A percentile compares a stretch with the other conserved stretches of the same genome.
phyloP scores from a whole-genome alignment of 108 stramenopile genomes.

The Skeletonema marinoi region DNA sequence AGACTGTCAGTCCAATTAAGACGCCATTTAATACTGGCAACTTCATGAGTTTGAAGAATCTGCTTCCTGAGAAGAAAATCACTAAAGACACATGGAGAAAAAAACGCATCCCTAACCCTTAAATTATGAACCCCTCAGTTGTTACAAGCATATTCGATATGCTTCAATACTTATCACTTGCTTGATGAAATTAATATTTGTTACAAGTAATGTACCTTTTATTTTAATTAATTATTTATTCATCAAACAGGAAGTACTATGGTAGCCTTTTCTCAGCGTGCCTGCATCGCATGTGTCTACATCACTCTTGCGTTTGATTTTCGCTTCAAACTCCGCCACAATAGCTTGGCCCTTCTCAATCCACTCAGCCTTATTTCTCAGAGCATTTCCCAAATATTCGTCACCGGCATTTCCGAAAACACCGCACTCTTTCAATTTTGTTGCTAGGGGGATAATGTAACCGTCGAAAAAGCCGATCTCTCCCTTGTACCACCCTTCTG shows the following conservation, averaged over 20 bases:
- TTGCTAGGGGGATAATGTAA: conserved; percentile 40
- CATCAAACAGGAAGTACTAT: not conserved
- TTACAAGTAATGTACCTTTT: not conserved
- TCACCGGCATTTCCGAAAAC: conserved; percentile 36
- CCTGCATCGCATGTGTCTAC: not conserved
- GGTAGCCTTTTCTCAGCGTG: not conserved
- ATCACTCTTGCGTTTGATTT: conserved; percentile 11
- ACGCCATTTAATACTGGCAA: not conserved
- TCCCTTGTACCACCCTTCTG: conserved; percentile 27
- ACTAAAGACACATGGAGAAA: not conserved
- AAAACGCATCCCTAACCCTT: not conserved
- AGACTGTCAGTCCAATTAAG: not conserved
- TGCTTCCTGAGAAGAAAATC: not conserved
- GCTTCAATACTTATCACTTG: too few species aligned
- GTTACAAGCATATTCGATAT: too few species aligned
- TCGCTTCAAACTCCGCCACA: conserved; percentile 14
- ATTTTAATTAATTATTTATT: not conserved
- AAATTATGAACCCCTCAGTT: too few species aligned
- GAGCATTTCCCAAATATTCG: conserved; percentile 30
- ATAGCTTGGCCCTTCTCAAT: conserved; percentile 10
- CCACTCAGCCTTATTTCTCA: conserved; percentile 32
- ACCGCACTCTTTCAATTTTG: conserved; percentile 30
- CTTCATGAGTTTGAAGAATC: not conserved
- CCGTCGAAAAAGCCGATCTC: conserved; percentile 35
- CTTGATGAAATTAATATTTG: too few species aligned